Evolutionary conservation across 2,329 filamentous ascomycete species (phyloP), one percentile per base, ranked within the genome.

Genomic region (Hypoxylon sp.): DNA sequence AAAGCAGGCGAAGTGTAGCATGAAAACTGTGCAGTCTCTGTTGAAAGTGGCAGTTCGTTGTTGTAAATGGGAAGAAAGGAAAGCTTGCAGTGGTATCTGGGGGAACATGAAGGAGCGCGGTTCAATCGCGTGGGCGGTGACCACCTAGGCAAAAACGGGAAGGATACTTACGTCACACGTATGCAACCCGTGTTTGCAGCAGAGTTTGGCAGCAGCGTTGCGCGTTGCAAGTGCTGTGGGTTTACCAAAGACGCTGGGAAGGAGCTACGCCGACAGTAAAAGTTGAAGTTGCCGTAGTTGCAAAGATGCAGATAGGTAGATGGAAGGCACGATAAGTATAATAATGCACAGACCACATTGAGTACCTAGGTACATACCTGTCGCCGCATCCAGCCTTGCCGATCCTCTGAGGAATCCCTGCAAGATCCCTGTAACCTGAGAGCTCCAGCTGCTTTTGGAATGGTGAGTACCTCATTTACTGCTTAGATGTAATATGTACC

Each of bases 311-410:
- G 37, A 20, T 41, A 19, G n/a, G 17, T 41, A 41, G 37, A 41
- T 41, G 37, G 6, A 8, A 19, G n/a, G 37, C 37, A 41, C 37
- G 37, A 41, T 20, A 56, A 56, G 37, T 20, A 41, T n/a, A n/a
- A 11, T n/a, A 34, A 37, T 49, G 64, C 64, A 67, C 64, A 30
- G 53, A 37, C 60, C 64, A 64, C 34, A 22, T 64, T 34, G 17
- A 48, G 50, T 10, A 49, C 24, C 2, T 34, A 49, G 47, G 26
- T 34, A 49, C 28, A 19, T 49, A 49, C 1, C 6, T 55, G 53
- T 64, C 57, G 64, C 64, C 64, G 64, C 64, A 67, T 67, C 34
- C 64, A 67, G 64, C 60, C 64, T 61, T 64, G 43, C 46, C 50
- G 59, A 60, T 59, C 52, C 19, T 17, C 41, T 44, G 11, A 46